Percentiles rank a stretch among this genome's conserved stretches.
Evolutionary conservation across 192 early-diverging fungal species (phyloP).

Genomic region (Kickxella alabastrina): DNA sequence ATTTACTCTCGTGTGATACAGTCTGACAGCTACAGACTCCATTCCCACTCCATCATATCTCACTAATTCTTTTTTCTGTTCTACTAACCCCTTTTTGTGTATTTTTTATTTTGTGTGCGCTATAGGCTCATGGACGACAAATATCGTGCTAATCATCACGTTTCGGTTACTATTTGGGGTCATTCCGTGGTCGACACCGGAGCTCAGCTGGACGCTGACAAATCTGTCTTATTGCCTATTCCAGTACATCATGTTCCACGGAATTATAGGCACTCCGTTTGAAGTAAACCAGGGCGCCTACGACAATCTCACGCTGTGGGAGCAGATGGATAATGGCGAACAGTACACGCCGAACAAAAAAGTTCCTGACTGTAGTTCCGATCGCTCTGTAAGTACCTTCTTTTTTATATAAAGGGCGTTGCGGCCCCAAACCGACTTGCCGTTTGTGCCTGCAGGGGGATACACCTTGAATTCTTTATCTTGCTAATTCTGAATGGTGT

Average conservation of each 20-base stretch:
- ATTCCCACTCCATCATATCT: neutral
- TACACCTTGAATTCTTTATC: no score
- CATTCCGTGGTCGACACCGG: conserved; percentile 86
- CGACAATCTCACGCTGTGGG: conserved; percentile 93
- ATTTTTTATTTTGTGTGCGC: neutral
- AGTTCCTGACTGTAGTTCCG: conserved; percentile 93
- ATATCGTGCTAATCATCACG: conserved; percentile 76
- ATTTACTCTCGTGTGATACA: no score
- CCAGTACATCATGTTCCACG: conserved; percentile 98
- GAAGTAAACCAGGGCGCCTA: conserved; percentile 90
- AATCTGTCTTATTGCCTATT: conserved; percentile 88
- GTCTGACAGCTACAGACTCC: no score
- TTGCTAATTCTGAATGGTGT: conserved; percentile 1
- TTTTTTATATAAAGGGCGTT: neutral
- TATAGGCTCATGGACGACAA: conserved; percentile 89
- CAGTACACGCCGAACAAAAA: conserved; percentile 98
- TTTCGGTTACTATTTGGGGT: conserved; percentile 75
- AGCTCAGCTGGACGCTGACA: conserved; percentile 96
- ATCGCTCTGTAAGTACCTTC: conserved; percentile 77
- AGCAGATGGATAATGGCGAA: conserved; percentile 97
- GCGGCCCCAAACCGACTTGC: no score
- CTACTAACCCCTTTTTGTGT: neutral
- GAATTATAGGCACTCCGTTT: conserved; percentile 94
- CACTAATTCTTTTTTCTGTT: no score
- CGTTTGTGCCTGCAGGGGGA: no score